Evolutionary conservation across 192 early-diverging fungal species (phyloP).

Genomic region (Chytriomyces sp.): DNA sequence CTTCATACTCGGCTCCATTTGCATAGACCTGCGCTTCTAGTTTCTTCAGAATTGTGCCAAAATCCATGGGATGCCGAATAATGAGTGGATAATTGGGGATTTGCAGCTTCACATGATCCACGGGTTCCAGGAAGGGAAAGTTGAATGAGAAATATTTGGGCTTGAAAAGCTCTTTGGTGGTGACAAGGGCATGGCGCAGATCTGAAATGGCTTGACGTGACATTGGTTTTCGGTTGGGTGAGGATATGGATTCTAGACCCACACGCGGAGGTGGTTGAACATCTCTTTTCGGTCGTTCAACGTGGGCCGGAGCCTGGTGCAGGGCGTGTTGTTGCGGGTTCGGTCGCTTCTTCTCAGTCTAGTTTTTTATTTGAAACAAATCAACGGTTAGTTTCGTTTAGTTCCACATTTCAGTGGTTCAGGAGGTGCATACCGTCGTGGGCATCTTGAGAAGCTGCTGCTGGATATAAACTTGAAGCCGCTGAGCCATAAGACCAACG

Average conservation of each 20-base stretch:
- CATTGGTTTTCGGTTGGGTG: background rate
- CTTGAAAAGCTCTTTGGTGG: conserved; percentile 48
- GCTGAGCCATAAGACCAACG: conserved; percentile 44
- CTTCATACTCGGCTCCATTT: conserved; percentile 70
- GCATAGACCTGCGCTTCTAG: conserved; percentile 70
- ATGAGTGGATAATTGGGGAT: conserved; percentile 88
- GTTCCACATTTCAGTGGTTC: background rate
- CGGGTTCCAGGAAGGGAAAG: conserved; percentile 69
- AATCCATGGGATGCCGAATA: conserved; percentile 89
- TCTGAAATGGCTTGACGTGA: conserved; percentile 24
- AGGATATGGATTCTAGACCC: background rate
- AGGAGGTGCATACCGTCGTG: conserved; percentile 6
- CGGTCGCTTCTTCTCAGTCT: conserved; percentile 2
- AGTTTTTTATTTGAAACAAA: background rate
- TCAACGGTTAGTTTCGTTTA: too few species aligned
- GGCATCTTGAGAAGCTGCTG: conserved; percentile 56
- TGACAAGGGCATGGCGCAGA: conserved; percentile 42
- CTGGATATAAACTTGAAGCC: conserved; percentile 44
- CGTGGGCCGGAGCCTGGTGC: background rate
- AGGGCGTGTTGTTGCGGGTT: background rate
- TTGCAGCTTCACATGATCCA: conserved; percentile 80
- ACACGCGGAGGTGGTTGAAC: conserved; percentile 11
- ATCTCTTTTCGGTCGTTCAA: conserved; percentile 37
- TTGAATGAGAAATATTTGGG: conserved; percentile 43
- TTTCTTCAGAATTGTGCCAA: conserved; percentile 76